Evolutionary conservation across 768 basidiomycete genomes (phyloP).

Genomic region (Suillus subalutaceus): DNA sequence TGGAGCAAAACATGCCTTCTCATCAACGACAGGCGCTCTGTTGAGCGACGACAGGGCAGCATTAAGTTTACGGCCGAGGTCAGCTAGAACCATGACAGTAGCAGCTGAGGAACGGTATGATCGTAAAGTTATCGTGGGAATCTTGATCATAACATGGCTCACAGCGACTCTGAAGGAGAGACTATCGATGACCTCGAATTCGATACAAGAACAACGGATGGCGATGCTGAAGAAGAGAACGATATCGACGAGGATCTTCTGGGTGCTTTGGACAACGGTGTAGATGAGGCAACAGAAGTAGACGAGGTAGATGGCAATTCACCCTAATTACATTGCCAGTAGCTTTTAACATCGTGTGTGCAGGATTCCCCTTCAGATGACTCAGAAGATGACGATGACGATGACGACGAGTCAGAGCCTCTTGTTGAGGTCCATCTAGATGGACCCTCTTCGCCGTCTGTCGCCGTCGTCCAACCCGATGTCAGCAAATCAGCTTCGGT

Average conservation of each 20-base stretch:
- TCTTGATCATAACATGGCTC: constrained; percentile 43
- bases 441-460: constrained; percentile 31
- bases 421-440: constrained; percentile 36
- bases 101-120: constrained; percentile 19
- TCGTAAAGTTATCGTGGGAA: constrained; percentile 32
- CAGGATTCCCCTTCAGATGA: constrained; percentile 66
- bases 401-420: constrained; percentile 54
- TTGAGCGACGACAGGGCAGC: constrained; percentile 90
- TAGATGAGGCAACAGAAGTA: constrained; percentile 68
- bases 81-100: constrained; percentile 85
- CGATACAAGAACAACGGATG: constrained; percentile 44
- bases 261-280: constrained; percentile 55
- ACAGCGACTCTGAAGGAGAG: constrained; percentile 68
- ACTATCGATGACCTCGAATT: constrained; percentile 61
- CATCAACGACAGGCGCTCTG: constrained; percentile 85
- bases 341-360: constrained; percentile 12
- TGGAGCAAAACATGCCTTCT: constrained; percentile 61
- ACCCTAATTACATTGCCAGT: constrained; percentile 2
- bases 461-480: constrained; percentile 25
- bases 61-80: constrained; percentile 93
- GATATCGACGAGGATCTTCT: constrained; percentile 65
- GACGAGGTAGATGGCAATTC: constrained; percentile 60
- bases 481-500: constrained; percentile 17
- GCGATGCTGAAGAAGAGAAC: constrained; percentile 48
- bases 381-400: constrained; percentile 61